Percentiles rank a stretch among this genome's conserved stretches.
phyloP scores from a whole-genome alignment of 176 grass and related monocot genomes.

The Oryza glumipatula region DNA sequence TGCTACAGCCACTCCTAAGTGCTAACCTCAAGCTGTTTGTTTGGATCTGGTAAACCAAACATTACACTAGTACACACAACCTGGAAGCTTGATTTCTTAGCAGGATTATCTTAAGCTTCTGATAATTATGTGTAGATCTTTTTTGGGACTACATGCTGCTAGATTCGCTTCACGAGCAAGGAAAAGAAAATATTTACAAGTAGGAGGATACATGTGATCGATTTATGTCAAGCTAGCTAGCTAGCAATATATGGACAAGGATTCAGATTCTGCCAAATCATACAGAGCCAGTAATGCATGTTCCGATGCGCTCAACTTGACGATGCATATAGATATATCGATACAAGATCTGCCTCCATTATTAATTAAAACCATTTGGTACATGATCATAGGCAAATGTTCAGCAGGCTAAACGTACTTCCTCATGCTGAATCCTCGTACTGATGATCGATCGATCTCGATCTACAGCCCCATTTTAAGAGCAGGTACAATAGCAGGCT shows the following conservation, averaged over 20 bases:
- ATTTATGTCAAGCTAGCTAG: background rate
- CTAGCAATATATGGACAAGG: background rate
- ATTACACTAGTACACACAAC: too few species aligned
- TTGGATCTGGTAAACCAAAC: too few species aligned
- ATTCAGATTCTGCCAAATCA: background rate
- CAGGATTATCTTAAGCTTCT: too few species aligned
- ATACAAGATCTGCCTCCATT: background rate
- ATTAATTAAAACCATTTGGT: background rate
- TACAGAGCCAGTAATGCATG: background rate
- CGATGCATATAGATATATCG: background rate
- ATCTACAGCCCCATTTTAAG: background rate
- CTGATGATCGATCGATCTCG: background rate
- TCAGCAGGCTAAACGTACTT: background rate
- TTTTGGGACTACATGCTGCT: too few species aligned
- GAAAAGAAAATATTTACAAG: background rate
- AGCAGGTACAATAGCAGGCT: too few species aligned
- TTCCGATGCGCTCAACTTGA: background rate
- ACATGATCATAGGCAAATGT: background rate
- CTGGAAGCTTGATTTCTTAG: too few species aligned
- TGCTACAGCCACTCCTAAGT: too few species aligned
- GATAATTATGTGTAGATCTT: too few species aligned
- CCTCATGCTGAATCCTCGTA: background rate
- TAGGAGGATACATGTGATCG: background rate
- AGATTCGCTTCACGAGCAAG: background rate
- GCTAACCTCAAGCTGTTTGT: too few species aligned